phyloP scores from a whole-genome alignment of 768 basidiomycete genomes.

The Auriscalpium microsporum region DNA sequence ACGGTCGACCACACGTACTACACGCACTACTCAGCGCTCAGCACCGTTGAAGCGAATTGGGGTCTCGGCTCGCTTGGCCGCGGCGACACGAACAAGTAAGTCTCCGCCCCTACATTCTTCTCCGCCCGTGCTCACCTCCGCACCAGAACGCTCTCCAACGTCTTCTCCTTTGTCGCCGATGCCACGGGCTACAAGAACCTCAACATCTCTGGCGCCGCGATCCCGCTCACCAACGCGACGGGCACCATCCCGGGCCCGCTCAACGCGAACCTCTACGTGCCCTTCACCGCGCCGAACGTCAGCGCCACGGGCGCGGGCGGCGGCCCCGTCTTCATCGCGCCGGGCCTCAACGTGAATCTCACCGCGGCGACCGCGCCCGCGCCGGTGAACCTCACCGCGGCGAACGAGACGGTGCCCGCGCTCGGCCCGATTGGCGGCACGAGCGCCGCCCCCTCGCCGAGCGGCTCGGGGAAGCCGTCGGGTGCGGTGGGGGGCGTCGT shows the following conservation, averaged over 20 bases:
- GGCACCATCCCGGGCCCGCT: slow-evolving; percentile 36
- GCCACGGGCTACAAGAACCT: slow-evolving; percentile 36
- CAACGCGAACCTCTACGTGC: slow-evolving; percentile 31
- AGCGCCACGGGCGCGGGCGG: slow-evolving; percentile 33
- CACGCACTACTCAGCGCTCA: slow-evolving; percentile 51
- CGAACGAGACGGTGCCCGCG: slow-evolving; percentile 17
- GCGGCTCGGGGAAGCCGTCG: neutral
- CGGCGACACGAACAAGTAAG: slow-evolving; percentile 41
- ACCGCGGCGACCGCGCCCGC: slow-evolving; percentile 18
- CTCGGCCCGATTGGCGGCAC: neutral
- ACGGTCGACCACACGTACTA: slow-evolving; percentile 48
- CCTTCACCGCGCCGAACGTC: slow-evolving; percentile 37
- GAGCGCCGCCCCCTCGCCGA: neutral
- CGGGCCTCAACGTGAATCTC: slow-evolving; percentile 26
- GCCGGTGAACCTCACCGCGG: slow-evolving; percentile 34
- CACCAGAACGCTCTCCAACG: slow-evolving; percentile 32
- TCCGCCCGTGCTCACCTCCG: neutral
- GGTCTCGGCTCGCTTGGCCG: slow-evolving; percentile 51
- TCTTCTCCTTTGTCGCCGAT: slow-evolving; percentile 43
- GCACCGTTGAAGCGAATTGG: slow-evolving; percentile 56
- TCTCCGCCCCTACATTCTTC: neutral
- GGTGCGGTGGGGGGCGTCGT: neutral
- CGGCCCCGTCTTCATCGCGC: slow-evolving; percentile 31
- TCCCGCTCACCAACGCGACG: slow-evolving; percentile 34
- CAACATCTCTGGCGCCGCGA: slow-evolving; percentile 17